Conservation (phyloP, 306 rosid species). For the Alnus rubra region DNA sequence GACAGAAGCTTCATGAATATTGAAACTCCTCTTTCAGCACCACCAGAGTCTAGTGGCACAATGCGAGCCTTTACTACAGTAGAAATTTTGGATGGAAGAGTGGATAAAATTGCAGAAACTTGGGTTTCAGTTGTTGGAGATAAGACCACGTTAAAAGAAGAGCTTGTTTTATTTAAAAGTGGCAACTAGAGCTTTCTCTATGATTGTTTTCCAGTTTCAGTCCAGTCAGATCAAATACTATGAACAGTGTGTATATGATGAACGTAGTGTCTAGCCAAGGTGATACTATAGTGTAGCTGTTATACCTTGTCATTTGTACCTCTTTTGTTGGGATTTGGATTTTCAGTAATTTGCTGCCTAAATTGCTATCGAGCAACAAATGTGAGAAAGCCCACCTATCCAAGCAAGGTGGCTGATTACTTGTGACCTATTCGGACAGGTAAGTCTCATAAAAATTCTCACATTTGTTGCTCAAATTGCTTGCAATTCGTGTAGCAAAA, state of each 20-base stretch:
- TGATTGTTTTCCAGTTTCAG: slow-evolving; percentile 1
- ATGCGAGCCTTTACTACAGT: slow-evolving; percentile 70
- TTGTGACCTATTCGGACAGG: too few species aligned
- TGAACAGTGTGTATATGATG: slow-evolving; percentile 10
- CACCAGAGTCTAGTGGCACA: slow-evolving; percentile 47
- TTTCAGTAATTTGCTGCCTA: too few species aligned
- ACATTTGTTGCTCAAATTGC: too few species aligned
- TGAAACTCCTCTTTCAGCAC: slow-evolving; percentile 28
- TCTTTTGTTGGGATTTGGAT: background rate
- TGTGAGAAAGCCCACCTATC: too few species aligned
- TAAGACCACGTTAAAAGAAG: slow-evolving; percentile 54
- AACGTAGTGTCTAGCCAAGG: background rate
- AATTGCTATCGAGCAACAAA: too few species aligned
- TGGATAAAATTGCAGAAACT: slow-evolving; percentile 60
- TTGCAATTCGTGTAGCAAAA: too few species aligned
- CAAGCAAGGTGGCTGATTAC: too few species aligned
- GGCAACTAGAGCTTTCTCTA: slow-evolving; percentile 14
- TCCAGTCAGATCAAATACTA: slow-evolving; percentile 29
- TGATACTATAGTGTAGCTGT: background rate
- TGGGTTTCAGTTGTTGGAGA: slow-evolving; percentile 78
- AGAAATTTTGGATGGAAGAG: slow-evolving; percentile 58
- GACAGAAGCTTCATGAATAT: slow-evolving; percentile 25
- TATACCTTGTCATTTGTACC: background rate
- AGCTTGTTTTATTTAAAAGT: slow-evolving; percentile 47
- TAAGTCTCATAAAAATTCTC: too few species aligned